These are phyloP conservation scores for Cutaneotrichosporon sp. DNA, from an alignment of 1,284 basidiomycete species.

Conservation along the genomic window DNA sequence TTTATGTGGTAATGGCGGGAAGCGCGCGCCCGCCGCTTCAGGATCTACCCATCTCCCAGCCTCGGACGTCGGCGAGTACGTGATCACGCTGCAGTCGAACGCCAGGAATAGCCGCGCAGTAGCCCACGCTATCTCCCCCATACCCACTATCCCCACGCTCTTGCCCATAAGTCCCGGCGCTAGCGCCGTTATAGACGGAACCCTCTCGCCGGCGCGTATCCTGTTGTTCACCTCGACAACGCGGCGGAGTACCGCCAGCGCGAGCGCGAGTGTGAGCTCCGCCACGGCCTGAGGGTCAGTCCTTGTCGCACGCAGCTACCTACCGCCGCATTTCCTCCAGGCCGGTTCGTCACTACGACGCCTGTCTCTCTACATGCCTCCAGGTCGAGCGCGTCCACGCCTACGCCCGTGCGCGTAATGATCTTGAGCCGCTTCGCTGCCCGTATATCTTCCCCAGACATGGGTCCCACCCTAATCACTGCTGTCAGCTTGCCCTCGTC, in stretches of 20 bases:
- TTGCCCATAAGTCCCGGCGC: slow-evolving; percentile 47
- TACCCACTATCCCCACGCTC: slow-evolving; percentile 47
- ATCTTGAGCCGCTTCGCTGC: slow-evolving; percentile 20
- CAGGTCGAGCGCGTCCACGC: slow-evolving; percentile 39
- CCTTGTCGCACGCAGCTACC: not conserved
- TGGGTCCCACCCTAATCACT: slow-evolving; percentile 30
- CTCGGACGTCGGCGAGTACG: slow-evolving; percentile 48
- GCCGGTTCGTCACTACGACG: slow-evolving; percentile 57
- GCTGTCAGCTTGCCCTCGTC: not conserved
- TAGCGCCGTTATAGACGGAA: slow-evolving; percentile 52
- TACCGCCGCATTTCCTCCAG: slow-evolving; percentile 41
- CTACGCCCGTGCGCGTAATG: slow-evolving; percentile 37
- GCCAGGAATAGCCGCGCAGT: slow-evolving; percentile 40
- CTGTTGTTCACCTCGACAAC: slow-evolving; percentile 53
- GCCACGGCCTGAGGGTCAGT: slow-evolving; percentile 50
- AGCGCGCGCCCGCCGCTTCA: slow-evolving; percentile 16
- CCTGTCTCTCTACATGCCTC: slow-evolving; percentile 51
- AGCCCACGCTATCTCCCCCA: slow-evolving; percentile 48
- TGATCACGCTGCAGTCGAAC: slow-evolving; percentile 41
- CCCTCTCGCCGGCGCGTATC: slow-evolving; percentile 56
- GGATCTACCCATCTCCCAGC: slow-evolving; percentile 28
- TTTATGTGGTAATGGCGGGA: slow-evolving; percentile 51
- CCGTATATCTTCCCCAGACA: slow-evolving; percentile 18
- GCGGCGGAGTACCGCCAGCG: slow-evolving; percentile 54
- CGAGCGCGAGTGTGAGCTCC: slow-evolving; percentile 56